phyloP scores from a whole-genome alignment of 352 stramenopile genomes.

The Pythium brachiatum region DNA sequence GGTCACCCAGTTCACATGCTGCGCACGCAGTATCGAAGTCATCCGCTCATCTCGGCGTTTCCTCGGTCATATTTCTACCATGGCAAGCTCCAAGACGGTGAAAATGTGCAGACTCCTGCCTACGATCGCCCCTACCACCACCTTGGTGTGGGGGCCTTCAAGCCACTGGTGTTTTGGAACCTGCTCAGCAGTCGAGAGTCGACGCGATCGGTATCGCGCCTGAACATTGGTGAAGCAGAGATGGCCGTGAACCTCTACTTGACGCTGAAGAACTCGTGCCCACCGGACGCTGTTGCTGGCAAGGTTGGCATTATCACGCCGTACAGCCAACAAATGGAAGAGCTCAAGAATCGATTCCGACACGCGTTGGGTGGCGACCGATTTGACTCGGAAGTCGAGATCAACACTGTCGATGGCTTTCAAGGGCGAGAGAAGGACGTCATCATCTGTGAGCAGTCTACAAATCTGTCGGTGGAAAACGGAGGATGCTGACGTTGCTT shows the following conservation, averaged over 20 bases:
- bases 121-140: slow-evolving; percentile 82
- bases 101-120: slow-evolving; percentile 59
- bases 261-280: slow-evolving; percentile 82
- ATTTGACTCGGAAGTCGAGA: slow-evolving; percentile 84
- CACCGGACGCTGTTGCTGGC: slow-evolving; percentile 64
- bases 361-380: slow-evolving; percentile 46
- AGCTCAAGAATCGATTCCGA: slow-evolving; percentile 61
- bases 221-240: slow-evolving; percentile 81
- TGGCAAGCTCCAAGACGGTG: slow-evolving; percentile 79
- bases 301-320: slow-evolving; percentile 89
- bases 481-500: background rate
- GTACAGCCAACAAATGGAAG: slow-evolving; percentile 90
- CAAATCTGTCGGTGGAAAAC: background rate
- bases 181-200: slow-evolving; percentile 74
- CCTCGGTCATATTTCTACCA: slow-evolving; percentile 85
- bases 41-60: slow-evolving; percentile 83
- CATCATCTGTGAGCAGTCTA: slow-evolving; percentile 74
- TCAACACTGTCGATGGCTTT: slow-evolving; percentile 92
- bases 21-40: slow-evolving; percentile 83
- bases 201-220: slow-evolving; percentile 72
- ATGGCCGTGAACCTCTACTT: slow-evolving; percentile 86
- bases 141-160: slow-evolving; percentile 60
- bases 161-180: slow-evolving; percentile 86
- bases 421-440: slow-evolving; percentile 92
- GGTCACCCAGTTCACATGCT: slow-evolving; percentile 90